Evolutionary conservation across 2,329 filamentous ascomycete genomes (phyloP), one percentile per base, ranked within the genome.

Genomic region (Teratosphaeria pseudoeucalypti): DNA sequence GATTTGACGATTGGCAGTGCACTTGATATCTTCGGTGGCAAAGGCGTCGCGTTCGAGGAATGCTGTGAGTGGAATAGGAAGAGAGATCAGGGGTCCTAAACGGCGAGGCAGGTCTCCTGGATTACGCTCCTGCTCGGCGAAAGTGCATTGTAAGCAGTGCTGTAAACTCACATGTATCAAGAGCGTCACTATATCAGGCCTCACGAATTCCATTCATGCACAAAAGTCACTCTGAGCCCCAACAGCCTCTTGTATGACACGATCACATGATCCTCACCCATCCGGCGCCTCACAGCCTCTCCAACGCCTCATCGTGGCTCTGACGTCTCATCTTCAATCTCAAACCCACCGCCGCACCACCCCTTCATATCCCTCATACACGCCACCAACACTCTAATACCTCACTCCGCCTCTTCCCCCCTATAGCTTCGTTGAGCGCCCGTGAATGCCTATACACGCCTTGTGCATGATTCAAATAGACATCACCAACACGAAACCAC

Each of bases 1-100:
- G 92, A 99, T 71, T 78, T 99, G 67, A 99, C 94, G 0, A 97
- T 97, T 71, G 94, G 94, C 12, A 97, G 94, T 72, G 94, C 94
- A 1, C 76, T 99, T 68, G 94, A 99, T 76, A 91, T 96, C 65
- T 99, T 99, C 73, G 94, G 94, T 9, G 94, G 94, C 1, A 85
- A 79, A 19, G 89, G 90, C 1, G 90, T 96, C 58, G 90, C 82
- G 63, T 91, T 97, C 71, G 86, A 88, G 37, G 92, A 96, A 60
- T 97, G 92, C 72, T 86, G 96, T 39, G 78, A 80, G 67, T 99
- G 94, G 94, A 97, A 97, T 54, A 59, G 58, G 53, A 56, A 39
- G 34, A 47, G 55, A 23, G 19, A 56, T 32, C 43, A 49, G 23
- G n/a, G 3, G 3, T 10, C n/a, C 43, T 49, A 7, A 49, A 23